Percentiles rank a stretch among this genome's conserved stretches.
These are phyloP conservation scores for Auricularia cornea DNA, from an alignment of 768 basidiomycete species.

Conservation along the genomic window DNA sequence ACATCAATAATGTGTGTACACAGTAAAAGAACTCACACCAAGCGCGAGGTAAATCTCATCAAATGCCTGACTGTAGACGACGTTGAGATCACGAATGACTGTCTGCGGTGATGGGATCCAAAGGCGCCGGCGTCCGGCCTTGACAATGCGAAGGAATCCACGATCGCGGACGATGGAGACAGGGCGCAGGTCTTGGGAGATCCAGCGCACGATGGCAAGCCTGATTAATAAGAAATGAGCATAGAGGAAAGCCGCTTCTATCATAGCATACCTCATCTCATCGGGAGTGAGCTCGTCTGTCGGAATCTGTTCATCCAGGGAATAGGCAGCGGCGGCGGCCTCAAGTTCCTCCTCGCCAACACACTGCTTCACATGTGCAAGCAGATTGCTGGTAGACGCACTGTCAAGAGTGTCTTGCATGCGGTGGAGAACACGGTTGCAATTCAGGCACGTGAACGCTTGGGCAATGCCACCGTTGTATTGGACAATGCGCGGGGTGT, in stretches of 20 bases:
- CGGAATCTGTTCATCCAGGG: background rate
- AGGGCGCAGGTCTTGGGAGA: conserved; percentile 24
- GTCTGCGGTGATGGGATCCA: conserved; percentile 27
- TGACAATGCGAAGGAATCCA: conserved; percentile 14
- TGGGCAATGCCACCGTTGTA: background rate
- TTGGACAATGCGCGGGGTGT: background rate
- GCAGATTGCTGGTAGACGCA: background rate
- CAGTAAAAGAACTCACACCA: conserved; percentile 10
- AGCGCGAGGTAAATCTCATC: conserved; percentile 21
- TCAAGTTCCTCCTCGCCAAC: background rate
- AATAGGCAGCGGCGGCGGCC: background rate
- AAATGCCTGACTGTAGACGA: conserved; percentile 17
- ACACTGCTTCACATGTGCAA: background rate
- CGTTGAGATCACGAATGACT: conserved; percentile 24
- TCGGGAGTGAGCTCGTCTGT: background rate
- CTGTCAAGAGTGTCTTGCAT: background rate
- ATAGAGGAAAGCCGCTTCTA: background rate
- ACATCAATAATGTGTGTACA: background rate
- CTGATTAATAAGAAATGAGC: conserved; percentile 9
- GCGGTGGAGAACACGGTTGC: background rate
- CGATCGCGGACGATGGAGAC: conserved; percentile 28
- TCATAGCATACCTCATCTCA: background rate
- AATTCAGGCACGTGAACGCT: background rate
- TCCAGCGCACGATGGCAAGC: conserved; percentile 26
- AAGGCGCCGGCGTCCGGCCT: conserved; percentile 23